These are phyloP conservation scores for Spinacia oleracea DNA, from an alignment of 179 eudicot species.

Conservation along the genomic window DNA sequence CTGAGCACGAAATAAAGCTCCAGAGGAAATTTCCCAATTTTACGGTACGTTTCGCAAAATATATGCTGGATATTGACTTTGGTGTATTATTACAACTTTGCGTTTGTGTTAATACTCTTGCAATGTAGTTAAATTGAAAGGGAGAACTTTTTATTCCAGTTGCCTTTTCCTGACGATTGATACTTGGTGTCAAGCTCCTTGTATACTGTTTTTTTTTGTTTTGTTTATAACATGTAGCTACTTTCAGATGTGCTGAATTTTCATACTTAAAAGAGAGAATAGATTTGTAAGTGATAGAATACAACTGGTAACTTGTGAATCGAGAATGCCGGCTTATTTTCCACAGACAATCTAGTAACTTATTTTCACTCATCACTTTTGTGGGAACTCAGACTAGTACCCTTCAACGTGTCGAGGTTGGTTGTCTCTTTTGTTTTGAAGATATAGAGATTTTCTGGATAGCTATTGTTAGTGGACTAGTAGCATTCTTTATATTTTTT, in stretches of 20 bases:
- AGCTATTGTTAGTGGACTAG: not conserved
- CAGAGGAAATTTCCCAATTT: slow-evolving; percentile 87
- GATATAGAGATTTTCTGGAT: not conserved
- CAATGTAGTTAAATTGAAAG: not conserved
- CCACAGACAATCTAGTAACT: too few species aligned
- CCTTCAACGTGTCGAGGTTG: not conserved
- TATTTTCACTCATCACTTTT: not conserved
- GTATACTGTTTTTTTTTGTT: not conserved
- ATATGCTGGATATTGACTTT: not conserved
- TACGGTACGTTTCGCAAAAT: slow-evolving; percentile 49
- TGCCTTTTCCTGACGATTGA: not conserved
- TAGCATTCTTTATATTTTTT: not conserved
- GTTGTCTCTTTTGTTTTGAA: not conserved
- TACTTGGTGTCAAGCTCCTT: not conserved
- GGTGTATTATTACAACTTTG: not conserved
- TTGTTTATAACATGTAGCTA: not conserved
- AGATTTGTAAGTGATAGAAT: not conserved
- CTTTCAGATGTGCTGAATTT: not conserved
- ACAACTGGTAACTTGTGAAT: not conserved
- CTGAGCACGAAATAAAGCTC: slow-evolving; percentile 71
- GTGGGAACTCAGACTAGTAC: not conserved
- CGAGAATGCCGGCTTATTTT: not conserved
- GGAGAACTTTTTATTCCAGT: not conserved
- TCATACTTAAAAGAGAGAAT: not conserved
- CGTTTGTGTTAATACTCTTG: not conserved